Evolutionary conservation across 768 basidiomycete species (phyloP), one percentile per base, ranked within the genome.

Genomic region (Antrodiella citrinella): DNA sequence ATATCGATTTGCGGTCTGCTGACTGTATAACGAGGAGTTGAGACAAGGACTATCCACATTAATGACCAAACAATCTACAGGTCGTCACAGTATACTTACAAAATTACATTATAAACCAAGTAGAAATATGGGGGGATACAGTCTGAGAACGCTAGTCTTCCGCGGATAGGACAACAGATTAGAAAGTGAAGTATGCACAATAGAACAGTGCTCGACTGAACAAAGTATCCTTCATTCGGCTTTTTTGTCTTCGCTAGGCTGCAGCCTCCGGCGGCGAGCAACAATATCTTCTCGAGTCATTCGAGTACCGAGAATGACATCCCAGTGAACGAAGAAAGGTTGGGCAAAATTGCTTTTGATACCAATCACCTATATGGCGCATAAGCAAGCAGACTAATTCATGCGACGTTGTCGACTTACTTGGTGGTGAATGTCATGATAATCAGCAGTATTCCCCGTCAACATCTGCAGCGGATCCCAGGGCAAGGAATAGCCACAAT

Each of bases 351-450:
- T 99, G 40, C 82, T 86, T 68, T 97, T 97, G 70, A 96, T 90
- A 2, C 95, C 95, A 53, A 88, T 78, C 26, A 72, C 63, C 81
- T 84, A 50, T 40, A n/a, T n/a, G n/a, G 30, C 30, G 15, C 30
- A 15, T 23, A 43, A 41, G 12, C 4, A 23, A 13, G 39, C 19
- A 26, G 15, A 54, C 42, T 50, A 41, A 35, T 40, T 13, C 15
- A 13, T 7, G 15, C 13, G 21, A 15, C 15, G 15, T n/a, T n/a
- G 20, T 12, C 2, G 10, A 23, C 22, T 13, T 50, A 86, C 88
- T 75, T 94, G 92, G 66, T 97, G 95, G 62, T 98, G 95, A 53
- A 98, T 96, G 65, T 97, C 95, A 65, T 97, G 95, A 67, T 95
- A 99, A 67, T 95, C 91, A 1, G 93, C 87, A 64, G 91, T 96